Base-by-base conservation (phyloP, 176 grass and related monocot genomes). In the Aegilops bicornis region DNA sequence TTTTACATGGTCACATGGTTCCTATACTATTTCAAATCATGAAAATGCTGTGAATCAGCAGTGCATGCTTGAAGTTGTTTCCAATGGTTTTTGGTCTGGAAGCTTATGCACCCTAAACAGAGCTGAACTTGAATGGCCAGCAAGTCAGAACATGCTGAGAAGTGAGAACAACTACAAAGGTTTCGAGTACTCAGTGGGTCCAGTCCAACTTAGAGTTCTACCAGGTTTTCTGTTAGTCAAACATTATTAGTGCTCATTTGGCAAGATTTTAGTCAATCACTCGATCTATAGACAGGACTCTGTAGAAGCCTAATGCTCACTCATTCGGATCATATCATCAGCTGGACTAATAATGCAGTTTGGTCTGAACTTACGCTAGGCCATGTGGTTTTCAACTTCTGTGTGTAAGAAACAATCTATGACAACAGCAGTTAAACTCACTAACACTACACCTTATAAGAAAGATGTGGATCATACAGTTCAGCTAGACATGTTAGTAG, bases 81-180 rank as follows among this genome's bases (percentile, higher is more conserved):
- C 59, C 22, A 40, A 22, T 76, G 12, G 12, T n/a, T 84, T 47
- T 48, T 27, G 39, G 22, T 30, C 37, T 36, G 81, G 45, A 73
- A 74, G 33, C 32, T 73, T 60, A 77, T 90, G 59, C 72, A 87
- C 23, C 33, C 45, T 31, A 36, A 75, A 58, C 56, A 10, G 23
- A 42, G 68, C 4, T 42, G 19, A 80, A 45, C 25, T 75, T 24
- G 19, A 43, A 37, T 74, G 43, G 22, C 59, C 32, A 19, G 23
- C 11, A 31, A 80, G 60, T 32, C 58, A 56, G 1, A 27, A 61
- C 13, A 30, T 47, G 59, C 27, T 20, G 45, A 9, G 24, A 76
- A 79, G 36, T 70, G 16, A 30, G 50, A 78, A 68, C 61, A 77
- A 9, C 37, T 42, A 45, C 4, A 60, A 37, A 76, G 11, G 14